phyloP scores from a whole-genome alignment of 169 alveolate genomes.

The Fabrea salina region DNA sequence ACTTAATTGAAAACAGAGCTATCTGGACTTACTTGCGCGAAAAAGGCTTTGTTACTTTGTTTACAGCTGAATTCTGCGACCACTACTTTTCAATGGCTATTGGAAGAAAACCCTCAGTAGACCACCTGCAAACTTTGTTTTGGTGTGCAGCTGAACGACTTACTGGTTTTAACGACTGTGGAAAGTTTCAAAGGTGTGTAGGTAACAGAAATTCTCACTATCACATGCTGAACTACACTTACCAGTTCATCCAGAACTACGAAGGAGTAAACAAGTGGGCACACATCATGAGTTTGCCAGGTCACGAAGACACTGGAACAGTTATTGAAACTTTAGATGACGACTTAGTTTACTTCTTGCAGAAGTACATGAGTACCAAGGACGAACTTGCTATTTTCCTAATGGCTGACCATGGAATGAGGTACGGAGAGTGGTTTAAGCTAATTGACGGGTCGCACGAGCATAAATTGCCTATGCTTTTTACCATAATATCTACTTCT shows the following conservation, averaged over 20 bases:
- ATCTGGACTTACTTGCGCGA: neutral
- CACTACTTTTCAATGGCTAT: neutral
- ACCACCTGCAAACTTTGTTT: neutral
- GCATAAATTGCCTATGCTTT: conserved; percentile 15
- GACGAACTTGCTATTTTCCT: neutral
- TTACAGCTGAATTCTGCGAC: conserved; percentile 5
- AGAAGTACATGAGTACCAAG: neutral
- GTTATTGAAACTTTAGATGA: conserved; percentile 18
- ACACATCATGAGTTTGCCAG: neutral
- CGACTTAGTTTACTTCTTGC: conserved; percentile 1
- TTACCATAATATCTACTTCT: neutral
- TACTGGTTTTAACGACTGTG: neutral
- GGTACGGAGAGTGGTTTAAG: conserved; percentile 27
- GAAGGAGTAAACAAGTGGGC: conserved; percentile 24
- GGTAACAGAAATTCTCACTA: conserved; percentile 3
- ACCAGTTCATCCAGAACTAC: neutral
- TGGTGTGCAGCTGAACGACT: conserved; percentile 33
- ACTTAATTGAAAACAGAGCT: neutral
- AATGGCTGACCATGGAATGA: conserved; percentile 34
- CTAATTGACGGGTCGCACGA: conserved; percentile 19
- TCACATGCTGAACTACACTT: neutral
- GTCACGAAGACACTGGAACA: conserved; percentile 34
- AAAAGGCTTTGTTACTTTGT: conserved; percentile 8
- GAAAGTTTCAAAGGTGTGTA: neutral
- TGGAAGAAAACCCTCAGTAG: conserved; percentile 21